Base-by-base conservation (phyloP, 1,139 yeast genomes). In the Blastobotrys aristatus region DNA sequence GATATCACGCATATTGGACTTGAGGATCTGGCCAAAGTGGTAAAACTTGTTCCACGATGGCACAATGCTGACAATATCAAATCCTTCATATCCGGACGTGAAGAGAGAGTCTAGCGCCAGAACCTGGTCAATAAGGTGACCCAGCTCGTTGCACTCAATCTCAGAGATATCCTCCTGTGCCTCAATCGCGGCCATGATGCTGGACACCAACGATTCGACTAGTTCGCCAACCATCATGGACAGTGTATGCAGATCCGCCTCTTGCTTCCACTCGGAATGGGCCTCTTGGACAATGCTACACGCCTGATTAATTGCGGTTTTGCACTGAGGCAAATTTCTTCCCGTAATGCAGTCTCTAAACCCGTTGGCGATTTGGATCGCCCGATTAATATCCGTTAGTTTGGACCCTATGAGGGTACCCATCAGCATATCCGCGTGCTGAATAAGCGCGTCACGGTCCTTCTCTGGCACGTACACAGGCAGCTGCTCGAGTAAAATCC, bases 1-100 rank as follows among this genome's bases (percentile, higher is more conserved):
- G 43, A 89, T 88, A 38, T 80, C 84, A 31, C 74, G 80, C 62
- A 89, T 68, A 57, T 81, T 65, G 48, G 67, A 58, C 44, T 59
- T 62, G 21, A 69, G 55, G 24, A 69, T 53, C 48, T 65, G 64
- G 11, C 57, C 59, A 35, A 69, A 56, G 43, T 63, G 63, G 50
- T 66, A 67, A 26, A 69, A 59, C 54, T 68, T 68, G 53, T 66
- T 59, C 72, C 72, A 67, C 4, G 67, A 62, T 4, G 71, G 69
- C 4, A 66, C 68, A 38, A 62, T 56, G 3, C 63, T 63, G n/a
- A 67, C 61, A 36, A 56, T 45, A 29, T 58, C 48, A 24, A 24
- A 24, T 10, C 8, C 27, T 10, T 5, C 27, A 5, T 6, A 10
- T 6, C 27, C 27, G 48, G 37, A 35, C 24, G 42, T 24, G 44